Conservation (phyloP, 1,284 basidiomycete species). For the Nidula niveotomentosa region DNA sequence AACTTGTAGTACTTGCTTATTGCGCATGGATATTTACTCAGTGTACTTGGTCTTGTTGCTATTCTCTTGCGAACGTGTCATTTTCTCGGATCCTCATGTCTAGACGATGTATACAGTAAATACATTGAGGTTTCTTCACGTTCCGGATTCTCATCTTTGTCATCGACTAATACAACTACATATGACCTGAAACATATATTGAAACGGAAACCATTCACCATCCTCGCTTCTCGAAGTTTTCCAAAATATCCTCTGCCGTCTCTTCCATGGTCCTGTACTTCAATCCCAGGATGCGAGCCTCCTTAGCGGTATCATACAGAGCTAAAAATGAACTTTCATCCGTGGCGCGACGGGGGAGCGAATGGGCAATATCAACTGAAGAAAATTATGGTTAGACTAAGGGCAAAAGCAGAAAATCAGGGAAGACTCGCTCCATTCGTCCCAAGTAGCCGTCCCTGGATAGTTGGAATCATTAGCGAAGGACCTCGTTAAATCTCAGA, state of each 20-base stretch:
- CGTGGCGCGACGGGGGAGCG: conserved; percentile 6
- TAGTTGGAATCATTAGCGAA: not conserved
- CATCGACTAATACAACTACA: too few relatives aligned
- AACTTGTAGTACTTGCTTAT: too few relatives aligned
- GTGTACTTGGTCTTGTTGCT: too few relatives aligned
- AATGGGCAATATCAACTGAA: conserved; percentile 11
- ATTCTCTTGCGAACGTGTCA: too few relatives aligned
- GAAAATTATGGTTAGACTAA: not conserved
- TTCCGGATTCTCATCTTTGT: too few relatives aligned
- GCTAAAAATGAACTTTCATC: conserved; percentile 4
- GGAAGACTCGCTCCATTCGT: conserved; percentile 12
- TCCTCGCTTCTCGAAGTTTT: conserved; percentile 9
- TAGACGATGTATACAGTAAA: too few relatives aligned
- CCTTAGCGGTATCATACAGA: conserved; percentile 10
- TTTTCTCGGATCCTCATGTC: too few relatives aligned
- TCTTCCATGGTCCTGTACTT: conserved; percentile 12
- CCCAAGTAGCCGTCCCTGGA: conserved; percentile 3
- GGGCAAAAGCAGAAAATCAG: not conserved
- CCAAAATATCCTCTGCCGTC: conserved; percentile 12
- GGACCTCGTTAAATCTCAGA: not conserved
- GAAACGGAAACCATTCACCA: conserved; percentile 4
- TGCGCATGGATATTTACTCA: too few relatives aligned
- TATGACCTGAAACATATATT: too few relatives aligned
- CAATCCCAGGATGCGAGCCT: conserved; percentile 8
- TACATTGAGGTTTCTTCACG: too few relatives aligned